phyloP scores from a whole-genome alignment of 2,329 filamentous ascomycete species.

The Neonectria magnoliae region DNA sequence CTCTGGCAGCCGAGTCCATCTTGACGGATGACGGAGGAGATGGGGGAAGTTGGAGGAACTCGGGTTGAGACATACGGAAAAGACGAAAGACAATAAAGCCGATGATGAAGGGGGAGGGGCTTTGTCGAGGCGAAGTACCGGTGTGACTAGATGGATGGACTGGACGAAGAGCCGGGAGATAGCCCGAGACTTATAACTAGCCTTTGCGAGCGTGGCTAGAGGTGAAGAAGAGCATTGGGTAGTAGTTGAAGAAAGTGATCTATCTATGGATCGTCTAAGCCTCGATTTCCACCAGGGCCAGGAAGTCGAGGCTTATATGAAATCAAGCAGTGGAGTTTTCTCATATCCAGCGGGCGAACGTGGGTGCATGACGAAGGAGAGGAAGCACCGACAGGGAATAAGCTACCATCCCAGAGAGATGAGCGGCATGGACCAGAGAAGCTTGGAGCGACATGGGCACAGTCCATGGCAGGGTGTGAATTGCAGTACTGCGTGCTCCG shows the following conservation, averaged over 20 bases:
- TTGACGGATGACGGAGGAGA: constrained; percentile 44
- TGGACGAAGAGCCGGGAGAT: constrained; percentile 29
- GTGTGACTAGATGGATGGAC: constrained; percentile 26
- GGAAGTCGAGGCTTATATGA: constrained; percentile 46
- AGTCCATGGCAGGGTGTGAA: constrained; percentile 40
- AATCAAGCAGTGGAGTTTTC: constrained; percentile 40
- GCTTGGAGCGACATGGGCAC: constrained; percentile 30
- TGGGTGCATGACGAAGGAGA: constrained; percentile 44
- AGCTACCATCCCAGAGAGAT: constrained; percentile 39
- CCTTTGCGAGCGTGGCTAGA: constrained; percentile 34
- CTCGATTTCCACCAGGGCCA: constrained; percentile 43
- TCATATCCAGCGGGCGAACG: constrained; percentile 33
- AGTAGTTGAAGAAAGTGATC: constrained; percentile 38
- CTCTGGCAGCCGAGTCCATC: constrained; percentile 42
- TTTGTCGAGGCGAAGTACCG: constrained; percentile 34
- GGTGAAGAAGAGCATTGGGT: constrained; percentile 36
- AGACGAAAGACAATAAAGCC: constrained; percentile 31
- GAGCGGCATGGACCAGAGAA: constrained; percentile 38
- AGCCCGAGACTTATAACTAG: constrained; percentile 36
- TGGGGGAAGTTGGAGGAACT: constrained; percentile 41
- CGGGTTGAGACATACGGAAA: constrained; percentile 45
- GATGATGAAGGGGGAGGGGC: constrained; percentile 33
- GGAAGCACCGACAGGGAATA: constrained; percentile 41
- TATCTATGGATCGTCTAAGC: constrained; percentile 46
- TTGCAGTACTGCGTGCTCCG: constrained; percentile 34